These are phyloP conservation scores for Lentinula novae-zelandiae DNA, from an alignment of 1,284 basidiomycete species.

Conservation along the genomic window DNA sequence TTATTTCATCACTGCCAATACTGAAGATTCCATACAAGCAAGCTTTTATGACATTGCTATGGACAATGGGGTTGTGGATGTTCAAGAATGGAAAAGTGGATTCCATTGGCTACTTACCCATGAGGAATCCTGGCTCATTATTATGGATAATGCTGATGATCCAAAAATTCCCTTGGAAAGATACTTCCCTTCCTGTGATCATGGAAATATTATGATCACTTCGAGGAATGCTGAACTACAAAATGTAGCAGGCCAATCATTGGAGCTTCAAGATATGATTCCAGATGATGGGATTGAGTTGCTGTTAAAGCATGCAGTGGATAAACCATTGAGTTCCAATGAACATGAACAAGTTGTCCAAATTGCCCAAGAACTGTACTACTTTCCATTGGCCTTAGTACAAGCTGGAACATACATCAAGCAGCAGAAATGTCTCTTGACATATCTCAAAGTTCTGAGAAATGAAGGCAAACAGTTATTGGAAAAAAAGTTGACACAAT, in stretches of 20 bases:
- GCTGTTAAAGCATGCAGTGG: neutral
- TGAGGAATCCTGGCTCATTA: neutral
- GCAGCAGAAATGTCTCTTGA: neutral
- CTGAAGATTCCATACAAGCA: neutral
- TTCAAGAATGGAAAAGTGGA: neutral
- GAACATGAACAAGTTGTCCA: neutral
- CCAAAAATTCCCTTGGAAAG: neutral
- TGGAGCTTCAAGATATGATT: neutral
- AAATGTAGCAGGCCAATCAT: neutral
- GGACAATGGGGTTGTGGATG: neutral
- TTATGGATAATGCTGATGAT: constrained; percentile 11
- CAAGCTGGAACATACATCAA: neutral
- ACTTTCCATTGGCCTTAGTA: constrained; percentile 1
- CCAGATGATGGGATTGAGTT: neutral
- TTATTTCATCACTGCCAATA: neutral
- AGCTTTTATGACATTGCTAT: neutral
- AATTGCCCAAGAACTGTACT: neutral
- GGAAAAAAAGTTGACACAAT: neutral
- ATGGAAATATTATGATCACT: constrained; percentile 12
- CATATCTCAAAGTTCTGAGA: neutral
- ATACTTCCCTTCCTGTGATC: constrained; percentile 4
- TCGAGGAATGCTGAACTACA: constrained; percentile 1
- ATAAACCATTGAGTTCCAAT: no score
- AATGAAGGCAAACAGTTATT: neutral
- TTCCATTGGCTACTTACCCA: neutral